Base-by-base conservation (phyloP, 495 filamentous ascomycete species). In the Aspergillus wentii region DNA sequence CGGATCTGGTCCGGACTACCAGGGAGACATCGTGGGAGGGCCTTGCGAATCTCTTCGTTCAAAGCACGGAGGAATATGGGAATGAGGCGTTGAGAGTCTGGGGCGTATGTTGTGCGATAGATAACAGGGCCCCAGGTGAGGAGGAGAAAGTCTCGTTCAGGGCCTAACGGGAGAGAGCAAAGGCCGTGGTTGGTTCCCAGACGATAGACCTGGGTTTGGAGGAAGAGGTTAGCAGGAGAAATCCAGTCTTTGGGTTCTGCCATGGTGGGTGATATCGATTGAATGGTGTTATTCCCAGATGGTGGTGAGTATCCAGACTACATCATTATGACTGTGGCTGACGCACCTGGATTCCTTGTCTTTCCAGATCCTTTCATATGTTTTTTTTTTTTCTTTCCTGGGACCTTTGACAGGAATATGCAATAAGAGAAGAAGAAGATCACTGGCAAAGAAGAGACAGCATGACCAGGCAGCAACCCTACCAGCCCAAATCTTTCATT, bases 41-140 rank as follows among this genome's bases (percentile, higher is more conserved):
- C 46, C 22, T 40, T 29, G 27, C 36, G 39, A 5, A 59, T 39
- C 9, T 49, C 41, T 14, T 49, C 31, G 35, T 57, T 57, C n/a
- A 62, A 44, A 10, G 35, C 46, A 5, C 48, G 52, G 5, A 62
- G 36, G 36, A 59, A 55, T 16, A 51, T 17, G 0, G 27, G 44
- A 2, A 59, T 16, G 11, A 55, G 44, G 6, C 34, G 46, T 29
- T 53, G 43, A 7, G 46, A 43, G 13, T 52, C 48, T 4, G 56
- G 38, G 1, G 40, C 42, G 39, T 62, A 59, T 14, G 33, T 49
- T 1, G 58, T 62, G 16, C 52, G 50, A 28, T 55, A 62, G 26
- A 59, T 29, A 9, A 62, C 23, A 8, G 53, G 56, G 1, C 58
- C 58, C 58, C 58, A 62, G 30, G 52, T 53, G 4, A 57, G 31